These are phyloP conservation scores for Odonthalia washingtoniensis DNA, from an alignment of 31 red algal species.

Conservation along the genomic window DNA sequence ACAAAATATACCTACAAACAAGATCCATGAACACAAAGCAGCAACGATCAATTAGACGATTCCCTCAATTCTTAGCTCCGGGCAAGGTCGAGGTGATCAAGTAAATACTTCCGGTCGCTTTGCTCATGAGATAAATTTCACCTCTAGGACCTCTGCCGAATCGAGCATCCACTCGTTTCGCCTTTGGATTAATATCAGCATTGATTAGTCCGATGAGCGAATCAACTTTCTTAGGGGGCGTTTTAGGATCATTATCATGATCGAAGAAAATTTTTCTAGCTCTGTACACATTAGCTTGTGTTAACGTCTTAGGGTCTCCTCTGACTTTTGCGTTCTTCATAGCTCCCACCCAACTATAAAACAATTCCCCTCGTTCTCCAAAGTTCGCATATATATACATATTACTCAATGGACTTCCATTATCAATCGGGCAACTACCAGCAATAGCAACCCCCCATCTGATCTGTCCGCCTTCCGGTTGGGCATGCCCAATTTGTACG, in stretches of 20 bases:
- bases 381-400: constrained; percentile 67
- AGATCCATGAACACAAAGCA: background rate
- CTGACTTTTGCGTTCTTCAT: constrained; percentile 30
- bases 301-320: constrained; percentile 40
- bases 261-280: constrained; percentile 65
- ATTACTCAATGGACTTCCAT: constrained; percentile 46
- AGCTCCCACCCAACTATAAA: constrained; percentile 46
- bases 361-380: constrained; percentile 49
- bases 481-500: constrained; percentile 56
- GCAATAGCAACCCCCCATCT: constrained; percentile 60
- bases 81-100: constrained; percentile 50
- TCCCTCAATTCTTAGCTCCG: constrained; percentile 11
- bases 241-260: constrained; percentile 44
- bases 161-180: constrained; percentile 52
- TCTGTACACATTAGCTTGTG: constrained; percentile 42
- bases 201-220: constrained; percentile 40
- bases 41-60: background rate
- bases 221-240: background rate
- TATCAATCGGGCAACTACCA: constrained; percentile 66
- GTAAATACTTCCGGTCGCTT: constrained; percentile 56
- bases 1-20: too few relatives aligned
- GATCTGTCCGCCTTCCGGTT: background rate
- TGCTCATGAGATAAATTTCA: constrained; percentile 67
- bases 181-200: constrained; percentile 1
- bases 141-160: constrained; percentile 62